Evolutionary conservation across 148 eudicot species (phyloP), one percentile per base, ranked within the genome.

Genomic region (Camellia japonica): DNA sequence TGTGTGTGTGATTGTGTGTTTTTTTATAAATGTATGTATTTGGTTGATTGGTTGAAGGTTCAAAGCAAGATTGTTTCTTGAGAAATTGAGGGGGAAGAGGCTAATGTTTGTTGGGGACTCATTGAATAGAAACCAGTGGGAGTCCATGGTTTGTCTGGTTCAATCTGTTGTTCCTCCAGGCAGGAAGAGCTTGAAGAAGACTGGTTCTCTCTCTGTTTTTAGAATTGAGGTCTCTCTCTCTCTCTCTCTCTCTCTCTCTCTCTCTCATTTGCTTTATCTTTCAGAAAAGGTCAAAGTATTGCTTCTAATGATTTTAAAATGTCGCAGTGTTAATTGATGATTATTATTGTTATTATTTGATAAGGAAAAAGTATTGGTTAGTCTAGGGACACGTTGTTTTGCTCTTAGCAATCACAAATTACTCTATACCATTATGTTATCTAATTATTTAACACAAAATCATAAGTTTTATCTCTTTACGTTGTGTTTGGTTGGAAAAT

Each of bases 91-190:
- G 74, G 87, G 87, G 6, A 96, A 96, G 88, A 90, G 99, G 91
- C 86, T 95, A 73, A 91, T 95, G 97, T 95, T 95, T 84, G 99
- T 95, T 69, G 99, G 99, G 41, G 99, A 95, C 60, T 95, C 99
- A 38, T 81, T 95, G 87, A 93, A 93, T 51, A 85, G 99, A 77
- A 95, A 95, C 82, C 97, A 93, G 68, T 95, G 99, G 99, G 99
- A 95, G 58, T 95, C 97, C 9, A 92, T 95, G 99, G 90, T 95
- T 74, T 95, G 99, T 72, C 79, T 95, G 68, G 97, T 89, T 79
- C 97, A 95, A 79, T 93, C 97, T 5, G 93, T 49, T 2, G 88
- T 86, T 80, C 97, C 92, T 68, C 85, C 85, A 8, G 92, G 87
- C 38, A 89, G 83, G 62, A 95, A 91, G 86, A 92, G 83, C 83